Evolutionary conservation across 805 yeast genomes (phyloP).

Genomic region (Wickerhamiella azyma): DNA sequence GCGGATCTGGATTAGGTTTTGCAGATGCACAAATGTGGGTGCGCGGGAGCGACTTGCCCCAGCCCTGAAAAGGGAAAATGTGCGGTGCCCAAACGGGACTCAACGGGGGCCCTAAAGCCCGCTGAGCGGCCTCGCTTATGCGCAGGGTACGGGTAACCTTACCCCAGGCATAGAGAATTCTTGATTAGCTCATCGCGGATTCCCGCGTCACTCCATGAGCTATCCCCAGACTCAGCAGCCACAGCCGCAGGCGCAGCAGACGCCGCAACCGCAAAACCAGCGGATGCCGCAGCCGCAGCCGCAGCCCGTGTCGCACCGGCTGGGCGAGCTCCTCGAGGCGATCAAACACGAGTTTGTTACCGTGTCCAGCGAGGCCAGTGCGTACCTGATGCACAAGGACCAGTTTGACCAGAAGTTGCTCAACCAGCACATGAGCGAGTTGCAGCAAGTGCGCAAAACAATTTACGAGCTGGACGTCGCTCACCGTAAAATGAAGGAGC

Average conservation of each 20-base stretch:
- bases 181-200: too few species aligned
- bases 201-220: conserved; percentile 1
- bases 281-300: conserved; percentile 11
- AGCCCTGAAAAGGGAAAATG: too few species aligned
- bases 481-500: conserved; percentile 88
- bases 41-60: too few species aligned
- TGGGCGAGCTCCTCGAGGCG: conserved; percentile 79
- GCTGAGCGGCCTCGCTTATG: too few species aligned
- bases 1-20: too few species aligned
- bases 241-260: conserved; percentile 8
- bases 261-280: conserved; percentile 10
- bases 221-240: conserved; percentile 10
- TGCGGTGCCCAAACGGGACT: too few species aligned
- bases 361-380: conserved; percentile 72
- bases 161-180: too few species aligned
- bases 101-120: too few species aligned
- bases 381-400: conserved; percentile 78
- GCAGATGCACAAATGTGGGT: too few species aligned
- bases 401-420: conserved; percentile 70
- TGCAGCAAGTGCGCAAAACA: conserved; percentile 86
- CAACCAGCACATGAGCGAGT: conserved; percentile 82
- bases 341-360: conserved; percentile 82
- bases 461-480: conserved; percentile 89
- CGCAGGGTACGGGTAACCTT: too few species aligned
- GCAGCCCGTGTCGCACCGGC: conserved; percentile 19